phyloP scores from a whole-genome alignment of 1,139 yeast species.

The Blastobotrys apis region DNA sequence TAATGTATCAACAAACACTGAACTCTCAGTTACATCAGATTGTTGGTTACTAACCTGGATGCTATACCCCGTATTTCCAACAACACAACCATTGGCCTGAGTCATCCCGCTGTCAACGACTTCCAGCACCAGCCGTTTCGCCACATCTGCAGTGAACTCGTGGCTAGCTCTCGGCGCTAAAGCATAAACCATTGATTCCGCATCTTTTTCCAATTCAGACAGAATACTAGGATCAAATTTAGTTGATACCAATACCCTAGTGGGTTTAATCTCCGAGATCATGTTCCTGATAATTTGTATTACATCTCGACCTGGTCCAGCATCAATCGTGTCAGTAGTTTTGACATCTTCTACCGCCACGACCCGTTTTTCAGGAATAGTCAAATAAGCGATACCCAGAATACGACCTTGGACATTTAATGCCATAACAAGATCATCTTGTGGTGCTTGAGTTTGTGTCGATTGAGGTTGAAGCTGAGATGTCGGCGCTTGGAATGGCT shows the following conservation, averaged over 20 bases:
- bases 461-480: too few species aligned
- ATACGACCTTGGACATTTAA: neutral
- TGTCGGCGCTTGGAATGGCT: too few species aligned
- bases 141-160: neutral
- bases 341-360: constrained; percentile 1
- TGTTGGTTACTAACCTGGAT: constrained; percentile 4
- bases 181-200: neutral
- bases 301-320: neutral
- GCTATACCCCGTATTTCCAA: neutral
- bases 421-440: neutral
- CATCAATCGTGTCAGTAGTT: neutral
- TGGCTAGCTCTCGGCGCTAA: constrained; percentile 2
- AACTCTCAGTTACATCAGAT: neutral
- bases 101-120: neutral
- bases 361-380: neutral
- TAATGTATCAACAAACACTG: neutral
- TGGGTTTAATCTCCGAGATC: neutral
- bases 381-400: neutral
- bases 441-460: too few species aligned
- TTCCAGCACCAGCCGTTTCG: neutral
- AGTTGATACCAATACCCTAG: constrained; percentile 1
- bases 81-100: too few species aligned
- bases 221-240: neutral
- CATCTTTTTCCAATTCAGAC: constrained; percentile 4
- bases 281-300: neutral